Evolutionary conservation across 805 yeast genomes (phyloP), one percentile per base, ranked within the genome.

Genomic region (Saccharomyces kudriavzevii): DNA sequence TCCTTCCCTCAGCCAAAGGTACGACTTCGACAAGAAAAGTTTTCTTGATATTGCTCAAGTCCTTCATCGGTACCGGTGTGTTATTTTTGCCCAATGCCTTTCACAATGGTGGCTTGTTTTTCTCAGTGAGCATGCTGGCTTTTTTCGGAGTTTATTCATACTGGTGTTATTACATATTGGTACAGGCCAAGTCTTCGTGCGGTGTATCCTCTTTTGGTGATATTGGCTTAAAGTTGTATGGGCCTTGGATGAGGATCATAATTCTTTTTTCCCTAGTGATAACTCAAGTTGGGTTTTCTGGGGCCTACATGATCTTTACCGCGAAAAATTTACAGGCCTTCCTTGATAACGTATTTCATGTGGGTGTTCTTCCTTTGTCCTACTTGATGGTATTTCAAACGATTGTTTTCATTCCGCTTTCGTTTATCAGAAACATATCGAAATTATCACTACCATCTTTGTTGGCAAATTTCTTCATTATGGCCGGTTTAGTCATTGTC

Each of bases 301-400:
- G 88, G 14, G 89, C 94, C 0, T 87, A 87, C 66, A 83, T 85
- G 59, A 87, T 87, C 1, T 87, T 87, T 68, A 85, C 92, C 0
- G 81, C 88, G 1, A 86, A 85, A 56, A 87, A 87, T 64, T 61
- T 87, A 29, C 72, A 76, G 45, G 90, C 92, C 0, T 86, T 87
- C 62, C 53, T 80, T 2, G 61, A 62, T 5, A 83, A 82, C 61
- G 75, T 82, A 1, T 72, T 81, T n/a, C 69, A 72, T 3, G 27
- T 59, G 45, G 54, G 54, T 5, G 58, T 61, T 26, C 54, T 77
- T 1, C 67, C 76, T 8, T 70, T 79, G 20, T 71, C 74, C 10
- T 66, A 70, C 47, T 73, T 83, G 57, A 83, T 86, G 56, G 49
- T 77, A 1, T 59, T 77, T 26, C 89, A 87, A 65, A 69, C 84